These are phyloP conservation scores for Neurospora sp. DNA, from an alignment of 495 filamentous ascomycete genomes.

Conservation along the genomic window DNA sequence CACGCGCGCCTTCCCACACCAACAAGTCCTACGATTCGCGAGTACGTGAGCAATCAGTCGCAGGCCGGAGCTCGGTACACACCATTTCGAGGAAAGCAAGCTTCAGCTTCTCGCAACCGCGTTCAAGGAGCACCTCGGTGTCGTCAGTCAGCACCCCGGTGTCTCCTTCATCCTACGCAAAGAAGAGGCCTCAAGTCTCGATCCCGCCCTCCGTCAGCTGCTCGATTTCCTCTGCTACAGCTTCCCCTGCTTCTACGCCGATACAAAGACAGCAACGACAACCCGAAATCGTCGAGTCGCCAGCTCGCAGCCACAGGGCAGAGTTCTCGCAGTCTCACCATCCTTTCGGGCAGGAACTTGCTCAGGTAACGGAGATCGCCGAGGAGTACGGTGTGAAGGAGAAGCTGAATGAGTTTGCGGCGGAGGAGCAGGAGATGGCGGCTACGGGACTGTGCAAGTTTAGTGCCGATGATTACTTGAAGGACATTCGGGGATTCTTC, in stretches of 20 bases:
- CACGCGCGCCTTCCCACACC: conserved; percentile 72
- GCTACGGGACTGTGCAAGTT: conserved; percentile 63
- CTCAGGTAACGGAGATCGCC: conserved; percentile 67
- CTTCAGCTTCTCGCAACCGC: conserved; percentile 37
- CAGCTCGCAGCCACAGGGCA: conserved; percentile 12
- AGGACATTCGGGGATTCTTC: conserved; percentile 66
- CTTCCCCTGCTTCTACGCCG: conserved; percentile 6
- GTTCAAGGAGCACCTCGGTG: conserved; percentile 32
- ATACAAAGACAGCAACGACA: neutral
- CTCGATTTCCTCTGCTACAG: conserved; percentile 4
- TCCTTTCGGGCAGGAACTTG: conserved; percentile 66
- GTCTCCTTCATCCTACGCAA: conserved; percentile 24
- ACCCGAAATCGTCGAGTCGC: conserved; percentile 4
- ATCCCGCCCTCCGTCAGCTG: conserved; percentile 15
- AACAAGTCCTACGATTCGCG: conserved; percentile 52
- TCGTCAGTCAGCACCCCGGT: conserved; percentile 21
- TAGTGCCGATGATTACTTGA: conserved; percentile 70
- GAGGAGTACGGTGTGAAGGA: conserved; percentile 71
- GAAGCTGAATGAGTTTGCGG: conserved; percentile 52
- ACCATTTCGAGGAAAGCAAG: conserved; percentile 35
- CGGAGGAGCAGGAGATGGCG: conserved; percentile 58
- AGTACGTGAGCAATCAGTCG: conserved; percentile 54
- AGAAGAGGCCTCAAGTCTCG: conserved; percentile 22
- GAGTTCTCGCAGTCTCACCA: conserved; percentile 25
- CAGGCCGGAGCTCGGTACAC: conserved; percentile 38